phyloP scores from a whole-genome alignment of 768 basidiomycete species.

The Tylopilus subfusipes region DNA sequence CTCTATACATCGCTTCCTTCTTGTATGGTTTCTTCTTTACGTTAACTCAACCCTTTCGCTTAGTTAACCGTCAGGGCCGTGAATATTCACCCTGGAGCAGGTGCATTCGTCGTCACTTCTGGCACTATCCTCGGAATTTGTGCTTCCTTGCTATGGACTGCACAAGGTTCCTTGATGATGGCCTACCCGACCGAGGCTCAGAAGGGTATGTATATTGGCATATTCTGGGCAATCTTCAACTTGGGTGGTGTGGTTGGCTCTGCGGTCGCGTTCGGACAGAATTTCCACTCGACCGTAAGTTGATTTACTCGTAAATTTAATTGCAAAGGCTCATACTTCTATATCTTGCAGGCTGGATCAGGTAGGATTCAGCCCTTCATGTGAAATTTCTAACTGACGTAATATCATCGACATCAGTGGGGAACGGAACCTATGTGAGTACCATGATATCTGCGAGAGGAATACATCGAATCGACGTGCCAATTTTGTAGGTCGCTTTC shows the following conservation, averaged over 20 bases:
- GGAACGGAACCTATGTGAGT: slow-evolving; percentile 82
- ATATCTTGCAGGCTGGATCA: slow-evolving; percentile 27
- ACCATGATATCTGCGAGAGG: slow-evolving; percentile 14
- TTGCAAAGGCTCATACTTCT: neutral
- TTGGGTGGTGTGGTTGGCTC: slow-evolving; percentile 76
- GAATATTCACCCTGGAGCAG: slow-evolving; percentile 34
- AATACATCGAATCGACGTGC: neutral
- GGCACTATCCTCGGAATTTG: slow-evolving; percentile 49
- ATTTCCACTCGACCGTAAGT: slow-evolving; percentile 58
- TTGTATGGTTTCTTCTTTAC: slow-evolving; percentile 34
- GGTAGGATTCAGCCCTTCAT: slow-evolving; percentile 11
- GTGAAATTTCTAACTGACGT: neutral
- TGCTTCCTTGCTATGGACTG: slow-evolving; percentile 53
- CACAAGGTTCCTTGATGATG: slow-evolving; percentile 53
- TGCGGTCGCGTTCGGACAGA: slow-evolving; percentile 68
- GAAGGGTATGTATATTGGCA: slow-evolving; percentile 47
- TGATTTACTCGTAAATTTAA: neutral
- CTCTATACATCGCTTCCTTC: slow-evolving; percentile 45
- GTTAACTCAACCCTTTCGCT: slow-evolving; percentile 14
- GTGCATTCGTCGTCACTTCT: slow-evolving; percentile 44
- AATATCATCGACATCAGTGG: slow-evolving; percentile 37
- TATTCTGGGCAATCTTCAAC: slow-evolving; percentile 75
- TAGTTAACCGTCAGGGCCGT: slow-evolving; percentile 40
- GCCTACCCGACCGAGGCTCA: slow-evolving; percentile 53
- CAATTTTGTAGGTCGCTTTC: slow-evolving; percentile 56